Evolutionary conservation across 805 yeast species (phyloP), one percentile per base, ranked within the genome.

Genomic region (Komagataella ulmi): DNA sequence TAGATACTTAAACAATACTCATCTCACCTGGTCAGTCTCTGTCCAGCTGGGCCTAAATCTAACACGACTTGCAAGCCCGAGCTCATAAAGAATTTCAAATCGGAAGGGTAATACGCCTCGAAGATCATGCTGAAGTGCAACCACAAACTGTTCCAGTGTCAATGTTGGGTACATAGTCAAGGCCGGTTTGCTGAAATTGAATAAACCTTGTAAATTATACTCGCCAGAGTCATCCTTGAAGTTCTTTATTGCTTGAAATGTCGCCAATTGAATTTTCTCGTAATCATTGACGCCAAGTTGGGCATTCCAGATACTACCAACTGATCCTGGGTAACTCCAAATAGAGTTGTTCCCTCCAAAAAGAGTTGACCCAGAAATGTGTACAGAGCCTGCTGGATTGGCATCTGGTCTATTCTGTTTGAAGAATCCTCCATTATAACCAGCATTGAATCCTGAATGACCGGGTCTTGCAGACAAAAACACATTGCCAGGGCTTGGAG

Each of bases 71-170:
- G 75, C 74, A n/a, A 65, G 67, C 1, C 76, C 75, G 46, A 68
- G 61, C 52, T 74, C 76, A 56, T 70, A 71, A 19, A 70, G 57
- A 46, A 74, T 61, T 19, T 74, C 76, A 57, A 75, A 76, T 21
- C 63, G 61, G 52, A 65, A 61, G 3, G 62, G 60, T 12, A 64
- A 50, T 17, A 59, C 60, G 2, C 59, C 48, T n/a, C 52, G 54
- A 36, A 67, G 55, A 17, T 61, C 62, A 63, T 68, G 45, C 58
- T 70, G 54, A 63, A 71, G 55, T 58, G 68, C 53, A 61, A 63
- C 49, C 61, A 61, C 36, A 50, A 60, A 51, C 56, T 58, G 58
- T 54, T 67, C 53, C 64, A 67, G 50, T 59, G 63, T 24, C 65
- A 56, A 45, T 54, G 50, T 51, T 63, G 63, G 18, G 57, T 59